Percentiles rank a stretch among this genome's conserved stretches.
Conservation (phyloP, 2,329 filamentous ascomycete species). For the Botrytis pseudocinerea region DNA sequence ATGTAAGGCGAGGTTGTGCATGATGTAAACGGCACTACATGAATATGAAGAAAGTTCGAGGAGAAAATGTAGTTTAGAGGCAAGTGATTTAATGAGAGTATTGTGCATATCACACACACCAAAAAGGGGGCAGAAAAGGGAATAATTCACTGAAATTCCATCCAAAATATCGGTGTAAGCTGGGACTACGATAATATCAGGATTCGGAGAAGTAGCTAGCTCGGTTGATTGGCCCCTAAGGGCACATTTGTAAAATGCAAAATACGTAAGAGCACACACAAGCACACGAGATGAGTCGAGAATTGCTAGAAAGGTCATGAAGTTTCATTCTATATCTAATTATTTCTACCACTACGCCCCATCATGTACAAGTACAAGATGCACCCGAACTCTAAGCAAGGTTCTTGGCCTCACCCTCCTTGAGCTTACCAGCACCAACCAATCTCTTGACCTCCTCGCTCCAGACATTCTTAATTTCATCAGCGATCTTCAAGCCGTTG, state of each 20-base stretch:
- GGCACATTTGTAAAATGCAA: too few species aligned
- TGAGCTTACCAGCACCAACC: slow-evolving; percentile 78
- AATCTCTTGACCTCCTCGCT: slow-evolving; percentile 75
- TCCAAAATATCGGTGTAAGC: background rate
- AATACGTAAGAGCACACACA: background rate
- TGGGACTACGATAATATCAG: background rate
- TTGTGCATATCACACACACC: background rate
- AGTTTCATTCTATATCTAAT: slow-evolving; percentile 19
- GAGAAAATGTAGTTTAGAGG: background rate
- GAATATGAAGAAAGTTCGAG: background rate
- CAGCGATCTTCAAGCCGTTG: slow-evolving; percentile 72
- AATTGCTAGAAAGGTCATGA: slow-evolving; percentile 3
- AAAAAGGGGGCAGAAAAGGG: background rate
- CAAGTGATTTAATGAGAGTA: background rate
- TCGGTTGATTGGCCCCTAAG: background rate
- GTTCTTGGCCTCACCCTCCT: slow-evolving; percentile 77
- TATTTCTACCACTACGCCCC: background rate
- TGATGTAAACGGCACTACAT: background rate
- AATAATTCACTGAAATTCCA: background rate
- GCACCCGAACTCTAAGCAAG: slow-evolving; percentile 43
- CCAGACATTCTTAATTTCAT: slow-evolving; percentile 85
- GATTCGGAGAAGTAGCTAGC: background rate
- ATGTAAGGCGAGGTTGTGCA: background rate
- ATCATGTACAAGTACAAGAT: slow-evolving; percentile 14
- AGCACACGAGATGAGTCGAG: background rate